Evolutionary conservation across 441 rosid genomes (phyloP).

Genomic region (Populus tomentosa): DNA sequence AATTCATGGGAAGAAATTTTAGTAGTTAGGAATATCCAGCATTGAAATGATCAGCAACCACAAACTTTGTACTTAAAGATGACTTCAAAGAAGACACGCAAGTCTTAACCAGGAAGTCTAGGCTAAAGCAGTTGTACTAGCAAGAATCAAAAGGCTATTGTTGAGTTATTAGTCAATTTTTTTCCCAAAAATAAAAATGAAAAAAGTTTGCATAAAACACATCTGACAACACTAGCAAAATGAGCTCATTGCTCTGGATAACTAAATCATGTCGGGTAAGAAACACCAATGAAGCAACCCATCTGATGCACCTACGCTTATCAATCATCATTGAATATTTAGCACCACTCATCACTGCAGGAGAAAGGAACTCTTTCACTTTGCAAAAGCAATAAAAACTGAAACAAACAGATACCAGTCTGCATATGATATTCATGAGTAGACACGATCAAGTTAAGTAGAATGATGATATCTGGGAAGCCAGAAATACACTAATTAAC

Average conservation of each 20-base stretch:
- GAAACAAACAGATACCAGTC: neutral
- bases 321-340: neutral
- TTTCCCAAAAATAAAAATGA: neutral
- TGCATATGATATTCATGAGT: neutral
- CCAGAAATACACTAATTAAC: constrained; percentile 1
- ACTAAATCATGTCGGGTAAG: neutral
- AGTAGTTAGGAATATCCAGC: neutral
- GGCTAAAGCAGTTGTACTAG: neutral
- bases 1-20: neutral
- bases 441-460: neutral
- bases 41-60: neutral
- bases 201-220: neutral
- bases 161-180: neutral
- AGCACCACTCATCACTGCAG: neutral
- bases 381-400: neutral
- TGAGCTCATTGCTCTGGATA: neutral
- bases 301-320: neutral
- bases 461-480: neutral
- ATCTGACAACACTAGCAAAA: neutral
- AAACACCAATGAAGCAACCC: neutral
- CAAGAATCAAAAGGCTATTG: neutral
- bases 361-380: neutral
- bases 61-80: neutral
- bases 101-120: neutral
- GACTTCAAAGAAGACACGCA: neutral